Base-by-base conservation (phyloP, 2,329 filamentous ascomycete species). In the Aureobasidium sp. region DNA sequence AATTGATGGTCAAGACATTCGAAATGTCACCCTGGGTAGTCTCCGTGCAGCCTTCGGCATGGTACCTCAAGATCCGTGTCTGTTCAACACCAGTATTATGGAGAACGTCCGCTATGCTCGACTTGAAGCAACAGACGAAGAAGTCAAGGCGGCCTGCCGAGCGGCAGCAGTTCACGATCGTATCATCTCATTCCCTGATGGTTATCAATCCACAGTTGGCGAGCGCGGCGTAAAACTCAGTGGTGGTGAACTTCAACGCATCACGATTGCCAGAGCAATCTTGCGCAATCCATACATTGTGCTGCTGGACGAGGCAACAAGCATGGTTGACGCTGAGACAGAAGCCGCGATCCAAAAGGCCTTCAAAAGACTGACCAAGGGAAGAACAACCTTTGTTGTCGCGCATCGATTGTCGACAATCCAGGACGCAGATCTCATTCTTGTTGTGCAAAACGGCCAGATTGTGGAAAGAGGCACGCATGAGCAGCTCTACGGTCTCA, bases 211-310 rank as follows among this genome's bases (percentile, higher is more conserved):
- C 0, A 74, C 82, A 9, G 89, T 94, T 1, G 90, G 90, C 1
- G 89, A 93, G 69, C 83, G 83, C 32, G 90, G 90, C 5, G 87
- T 88, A 52, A 90, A 89, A 70, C 77, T 95, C 1, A 91, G 87
- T 12, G 88, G 90, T n/a, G 91, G 91, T 0, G 90, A 96, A 71
- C 84, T 89, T n/a, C 90, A 95, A 71, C 84, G 91, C 5, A 81
- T 95, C 27, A 87, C 89, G 2, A 91, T 91, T 64, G 88, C 88
- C 0, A 79, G 88, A 8, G 86, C 86, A 12, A 85, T 91, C 32
- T 79, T 91, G 59, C 84, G 86, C 50, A 77, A 84, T 56, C 88
- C 88, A 0, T 76, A 78, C 0, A 83, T 91, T 1, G 74, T 91
- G 3, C 81, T 91, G 6, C 77, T 94, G 8, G 88, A 94, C 68